Evolutionary conservation across 352 stramenopile genomes (phyloP).

Genomic region (Globisporangium cylindrosporum): DNA sequence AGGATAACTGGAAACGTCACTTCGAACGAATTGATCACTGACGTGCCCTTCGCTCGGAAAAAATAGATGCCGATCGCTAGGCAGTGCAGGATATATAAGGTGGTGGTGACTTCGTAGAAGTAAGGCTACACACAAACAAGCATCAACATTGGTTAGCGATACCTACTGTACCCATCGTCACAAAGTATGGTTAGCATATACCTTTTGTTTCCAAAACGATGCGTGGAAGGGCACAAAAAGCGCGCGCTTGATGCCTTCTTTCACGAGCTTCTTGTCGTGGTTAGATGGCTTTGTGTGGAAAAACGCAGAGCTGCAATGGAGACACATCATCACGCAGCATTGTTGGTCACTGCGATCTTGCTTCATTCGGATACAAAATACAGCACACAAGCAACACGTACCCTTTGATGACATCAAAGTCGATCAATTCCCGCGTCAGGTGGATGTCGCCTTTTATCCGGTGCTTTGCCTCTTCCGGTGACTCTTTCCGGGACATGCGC

Average conservation of each 20-base stretch:
- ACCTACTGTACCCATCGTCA: too few species aligned
- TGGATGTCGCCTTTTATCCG: slow-evolving; percentile 60
- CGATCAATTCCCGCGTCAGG: slow-evolving; percentile 73
- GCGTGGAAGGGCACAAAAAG: slow-evolving; percentile 72
- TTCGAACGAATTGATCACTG: slow-evolving; percentile 65
- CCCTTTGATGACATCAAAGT: slow-evolving; percentile 88
- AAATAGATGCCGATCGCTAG: slow-evolving; percentile 50
- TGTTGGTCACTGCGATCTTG: not conserved
- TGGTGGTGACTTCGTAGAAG: slow-evolving; percentile 61
- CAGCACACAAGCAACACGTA: slow-evolving; percentile 21
- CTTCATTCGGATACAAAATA: not conserved
- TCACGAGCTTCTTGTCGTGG: slow-evolving; percentile 77
- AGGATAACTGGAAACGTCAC: slow-evolving; percentile 56
- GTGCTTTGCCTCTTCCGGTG: slow-evolving; percentile 34
- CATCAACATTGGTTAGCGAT: not conserved
- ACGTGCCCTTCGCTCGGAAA: slow-evolving; percentile 39
- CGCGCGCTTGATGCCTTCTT: slow-evolving; percentile 63
- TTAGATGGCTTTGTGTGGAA: slow-evolving; percentile 85
- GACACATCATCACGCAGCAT: not conserved
- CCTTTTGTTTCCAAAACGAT: slow-evolving; percentile 74
- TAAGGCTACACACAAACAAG: slow-evolving; percentile 27
- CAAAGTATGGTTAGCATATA: slow-evolving; percentile 12
- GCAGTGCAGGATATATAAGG: slow-evolving; percentile 56
- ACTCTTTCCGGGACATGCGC: slow-evolving; percentile 55
- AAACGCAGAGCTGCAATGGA: slow-evolving; percentile 55